These are phyloP conservation scores for Fraxinus cuspidata DNA, from an alignment of 257 asterid genomes.

Conservation along the genomic window DNA sequence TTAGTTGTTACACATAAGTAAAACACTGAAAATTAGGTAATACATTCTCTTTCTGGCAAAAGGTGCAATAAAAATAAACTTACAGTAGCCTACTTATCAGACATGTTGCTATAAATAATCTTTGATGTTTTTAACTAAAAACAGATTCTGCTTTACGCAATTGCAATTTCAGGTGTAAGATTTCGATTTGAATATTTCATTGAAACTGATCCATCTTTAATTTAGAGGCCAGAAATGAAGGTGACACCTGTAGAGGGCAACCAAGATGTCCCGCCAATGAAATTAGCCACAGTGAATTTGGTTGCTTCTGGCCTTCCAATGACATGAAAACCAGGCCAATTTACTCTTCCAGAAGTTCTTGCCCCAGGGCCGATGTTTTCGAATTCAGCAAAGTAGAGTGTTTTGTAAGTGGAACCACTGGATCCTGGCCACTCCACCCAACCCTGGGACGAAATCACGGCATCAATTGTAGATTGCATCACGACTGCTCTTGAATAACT, in stretches of 20 bases:
- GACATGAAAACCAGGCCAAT: conserved; percentile 56
- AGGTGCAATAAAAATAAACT: not conserved
- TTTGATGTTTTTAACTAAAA: not conserved
- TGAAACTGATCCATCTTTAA: not conserved
- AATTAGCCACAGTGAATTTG: conserved; percentile 50
- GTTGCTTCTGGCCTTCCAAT: conserved; percentile 51
- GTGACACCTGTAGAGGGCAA: conserved; percentile 70
- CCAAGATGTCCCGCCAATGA: conserved; percentile 68
- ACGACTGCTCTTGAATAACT: conserved; percentile 58
- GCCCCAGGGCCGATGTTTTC: conserved; percentile 54
- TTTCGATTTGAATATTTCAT: no score
- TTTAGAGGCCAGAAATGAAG: conserved; percentile 51
- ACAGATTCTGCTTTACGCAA: not conserved
- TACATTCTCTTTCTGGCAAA: not conserved
- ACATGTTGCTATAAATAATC: not conserved
- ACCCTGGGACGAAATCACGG: conserved; percentile 44
- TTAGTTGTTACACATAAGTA: not conserved
- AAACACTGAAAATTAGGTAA: not conserved
- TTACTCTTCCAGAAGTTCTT: conserved; percentile 46
- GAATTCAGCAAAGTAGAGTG: conserved; percentile 60
- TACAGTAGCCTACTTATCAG: not conserved
- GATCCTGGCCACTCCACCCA: conserved; percentile 76
- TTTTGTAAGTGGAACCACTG: conserved; percentile 31
- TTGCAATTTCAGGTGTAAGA: not conserved
- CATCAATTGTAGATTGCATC: conserved; percentile 65